Base-by-base conservation (phyloP, 192 early-diverging fungal genomes). In the Diversispora epigaea region DNA sequence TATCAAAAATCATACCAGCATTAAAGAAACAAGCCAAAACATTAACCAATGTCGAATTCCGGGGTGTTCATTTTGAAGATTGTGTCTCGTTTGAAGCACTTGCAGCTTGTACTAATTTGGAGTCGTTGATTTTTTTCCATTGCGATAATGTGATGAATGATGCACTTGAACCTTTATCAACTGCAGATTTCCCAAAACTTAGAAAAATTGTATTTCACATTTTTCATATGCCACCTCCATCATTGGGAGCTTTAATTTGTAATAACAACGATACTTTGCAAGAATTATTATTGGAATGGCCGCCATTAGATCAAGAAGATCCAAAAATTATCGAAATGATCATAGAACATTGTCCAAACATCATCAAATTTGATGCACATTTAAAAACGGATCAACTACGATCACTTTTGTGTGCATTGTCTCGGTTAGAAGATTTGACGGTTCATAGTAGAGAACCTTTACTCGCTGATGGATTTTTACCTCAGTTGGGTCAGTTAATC, bases 121-220 rank as follows among this genome's bases (percentile, higher is more conserved):
- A 69, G 22, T 41, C 21, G 4, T 54, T 69, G 7, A 17, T 25
- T 11, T 69, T 69, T 50, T 19, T 25, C 8, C 22, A 12, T 39
- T 69, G 68, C n/a, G 68, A 69, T 47, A 69, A 69, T 54, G 68
- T 69, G 3, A 69, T 19, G 19, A 54, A 69, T 17, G 15, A 54
- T 10, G 46, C 50, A 6, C 21, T 47, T 15, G 46, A 54, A 54
- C 68, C 68, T 49, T 69, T 69, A 43, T 8, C 45, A 69, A 47
- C 45, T 17, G 50, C 47, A 17, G 4, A 21, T 39, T 69, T 69
- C 6, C 68, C 68, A 2, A 69, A 54, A 39, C 52, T 69, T 15
- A 52, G 40, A 69, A 54, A 47, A 22, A 39, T 69, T 14, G 19
- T 52, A 12, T 69, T 69, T 69, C 45, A 69, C 10, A 17, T 64